Conservation (phyloP, 805 yeast genomes). For the Metschnikowia noctiluminum region DNA sequence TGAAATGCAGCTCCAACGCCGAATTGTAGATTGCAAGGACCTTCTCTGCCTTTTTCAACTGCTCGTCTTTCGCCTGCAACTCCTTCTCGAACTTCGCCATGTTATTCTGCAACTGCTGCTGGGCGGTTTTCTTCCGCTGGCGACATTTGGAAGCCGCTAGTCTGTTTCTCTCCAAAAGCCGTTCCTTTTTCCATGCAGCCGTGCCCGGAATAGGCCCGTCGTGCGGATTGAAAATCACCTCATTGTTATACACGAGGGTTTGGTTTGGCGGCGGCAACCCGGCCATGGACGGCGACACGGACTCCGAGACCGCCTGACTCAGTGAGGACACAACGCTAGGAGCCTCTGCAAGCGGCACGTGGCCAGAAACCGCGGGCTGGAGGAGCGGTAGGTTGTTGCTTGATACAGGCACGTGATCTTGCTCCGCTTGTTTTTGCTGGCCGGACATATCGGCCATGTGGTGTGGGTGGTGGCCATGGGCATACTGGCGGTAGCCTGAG, state of each 20-base stretch:
- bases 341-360: slow-evolving; percentile 6
- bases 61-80: slow-evolving; percentile 27
- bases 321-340: neutral
- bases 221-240: slow-evolving; percentile 51
- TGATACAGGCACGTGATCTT: neutral
- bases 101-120: slow-evolving; percentile 60
- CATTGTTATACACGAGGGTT: slow-evolving; percentile 51
- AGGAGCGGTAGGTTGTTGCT: slow-evolving; percentile 2
- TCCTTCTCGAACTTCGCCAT: slow-evolving; percentile 47
- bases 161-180: slow-evolving; percentile 58
- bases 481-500: neutral
- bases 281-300: slow-evolving; percentile 22
- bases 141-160: slow-evolving; percentile 70
- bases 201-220: slow-evolving; percentile 60
- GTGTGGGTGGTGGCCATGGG: neutral
- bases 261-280: slow-evolving; percentile 50
- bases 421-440: neutral
- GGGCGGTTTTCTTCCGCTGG: slow-evolving; percentile 66
- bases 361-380: slow-evolving; percentile 2
- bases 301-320: neutral
- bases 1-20: slow-evolving; percentile 18
- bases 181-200: slow-evolving; percentile 64
- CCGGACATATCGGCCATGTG: neutral
- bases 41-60: slow-evolving; percentile 23
- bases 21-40: slow-evolving; percentile 21